Percentiles rank a stretch among this genome's conserved stretches.
Evolutionary conservation across 768 basidiomycete species (phyloP).

Genomic region (Rhodotorula taiwanensis): DNA sequence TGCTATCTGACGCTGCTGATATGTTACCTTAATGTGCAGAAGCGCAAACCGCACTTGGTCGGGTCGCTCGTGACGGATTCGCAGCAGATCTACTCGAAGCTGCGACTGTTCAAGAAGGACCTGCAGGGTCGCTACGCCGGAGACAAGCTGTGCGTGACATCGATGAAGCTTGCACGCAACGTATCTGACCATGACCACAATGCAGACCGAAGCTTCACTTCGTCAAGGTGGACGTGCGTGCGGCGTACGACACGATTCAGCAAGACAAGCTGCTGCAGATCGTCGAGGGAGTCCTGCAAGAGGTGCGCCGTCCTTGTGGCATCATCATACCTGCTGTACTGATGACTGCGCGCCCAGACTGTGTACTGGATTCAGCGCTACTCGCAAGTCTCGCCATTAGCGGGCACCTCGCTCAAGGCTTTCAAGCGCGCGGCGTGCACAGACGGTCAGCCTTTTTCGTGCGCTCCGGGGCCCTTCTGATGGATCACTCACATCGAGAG

Average conservation of each 20-base stretch:
- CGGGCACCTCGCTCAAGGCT: constrained; percentile 43
- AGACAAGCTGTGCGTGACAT: not conserved
- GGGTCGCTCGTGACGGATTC: constrained; percentile 77
- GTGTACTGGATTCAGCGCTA: constrained; percentile 64
- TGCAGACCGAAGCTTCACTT: constrained; percentile 81
- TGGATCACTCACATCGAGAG: no score
- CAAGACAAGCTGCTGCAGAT: constrained; percentile 77
- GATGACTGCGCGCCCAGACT: constrained; percentile 50
- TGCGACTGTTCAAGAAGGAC: constrained; percentile 62
- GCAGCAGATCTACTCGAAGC: constrained; percentile 68
- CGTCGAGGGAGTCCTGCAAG: constrained; percentile 62
- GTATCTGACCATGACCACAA: no score
- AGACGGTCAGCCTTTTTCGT: constrained; percentile 51
- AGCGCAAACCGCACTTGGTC: constrained; percentile 56
- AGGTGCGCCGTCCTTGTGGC: constrained; percentile 48
- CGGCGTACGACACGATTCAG: constrained; percentile 94
- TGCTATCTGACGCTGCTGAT: not conserved
- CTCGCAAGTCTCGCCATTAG: constrained; percentile 57
- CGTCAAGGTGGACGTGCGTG: constrained; percentile 90
- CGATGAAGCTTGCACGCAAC: not conserved
- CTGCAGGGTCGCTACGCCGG: constrained; percentile 34
- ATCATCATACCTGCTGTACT: fast-evolving
- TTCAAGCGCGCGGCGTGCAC: constrained; percentile 51
- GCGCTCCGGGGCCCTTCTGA: not conserved
- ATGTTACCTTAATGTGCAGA: constrained; percentile 49